A percentile compares a stretch with the other conserved stretches of the same genome.
These are phyloP conservation scores for Linum trigynum DNA, from an alignment of 345 rosid genomes.

Conservation along the genomic window DNA sequence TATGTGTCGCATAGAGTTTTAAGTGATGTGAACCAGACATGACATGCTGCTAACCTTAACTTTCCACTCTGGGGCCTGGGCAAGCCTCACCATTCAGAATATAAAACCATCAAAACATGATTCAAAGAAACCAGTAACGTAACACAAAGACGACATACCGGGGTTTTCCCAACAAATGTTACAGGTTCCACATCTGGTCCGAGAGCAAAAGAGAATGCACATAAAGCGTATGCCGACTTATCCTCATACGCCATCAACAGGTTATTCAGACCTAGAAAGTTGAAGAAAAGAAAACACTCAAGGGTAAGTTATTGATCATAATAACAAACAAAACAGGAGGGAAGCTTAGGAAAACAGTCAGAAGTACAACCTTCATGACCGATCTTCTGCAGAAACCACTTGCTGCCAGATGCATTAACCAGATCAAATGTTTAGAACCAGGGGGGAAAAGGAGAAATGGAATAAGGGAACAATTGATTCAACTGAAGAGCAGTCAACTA, in stretches of 20 bases:
- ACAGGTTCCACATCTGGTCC: slow-evolving; percentile 71
- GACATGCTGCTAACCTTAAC: background rate
- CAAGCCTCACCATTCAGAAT: too few relatives aligned
- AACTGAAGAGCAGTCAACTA: too few relatives aligned
- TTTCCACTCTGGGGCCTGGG: background rate
- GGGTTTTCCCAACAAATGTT: slow-evolving; percentile 70
- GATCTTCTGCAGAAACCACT: slow-evolving; percentile 88
- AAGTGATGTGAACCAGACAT: background rate
- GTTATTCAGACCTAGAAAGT: slow-evolving; percentile 57
- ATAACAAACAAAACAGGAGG: background rate
- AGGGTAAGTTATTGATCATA: background rate
- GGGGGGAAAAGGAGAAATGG: background rate
- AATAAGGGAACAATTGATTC: background rate
- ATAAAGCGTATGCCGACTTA: slow-evolving; percentile 85
- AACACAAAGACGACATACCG: slow-evolving; percentile 28
- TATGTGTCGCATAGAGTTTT: background rate
- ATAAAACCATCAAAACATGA: background rate
- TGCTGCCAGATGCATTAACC: slow-evolving; percentile 43
- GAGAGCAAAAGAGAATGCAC: slow-evolving; percentile 70
- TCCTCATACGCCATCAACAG: slow-evolving; percentile 85
- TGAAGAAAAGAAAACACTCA: background rate
- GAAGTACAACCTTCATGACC: slow-evolving; percentile 74
- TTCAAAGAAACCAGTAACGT: background rate
- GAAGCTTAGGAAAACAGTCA: background rate
- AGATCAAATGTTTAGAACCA: slow-evolving; percentile 17